Evolutionary conservation across 176 grass and related monocot species (phyloP).

Genomic region (Triticum aestivum): IWGSC_CS_RefSeq_v2.1 NC_057800.1:607439313-607439812

Average conservation of each 20-base stretch:
- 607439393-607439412: conserved; percentile 10
- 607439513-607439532: conserved; percentile 6
- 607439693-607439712: neutral
- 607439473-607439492: conserved; percentile 25
- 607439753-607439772: too few relatives aligned
- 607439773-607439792: too few relatives aligned
- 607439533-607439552: neutral
- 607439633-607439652: neutral
- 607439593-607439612: neutral
- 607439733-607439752: too few relatives aligned
- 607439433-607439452: neutral
- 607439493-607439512: conserved; percentile 21
- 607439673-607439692: neutral
- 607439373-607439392: conserved; percentile 11
- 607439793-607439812: neutral
- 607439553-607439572: neutral
- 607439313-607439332: conserved; percentile 2
- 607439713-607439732: neutral
- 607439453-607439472: conserved; percentile 8
- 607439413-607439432: conserved; percentile 24
- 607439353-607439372: conserved; percentile 9
- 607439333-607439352: conserved; percentile 2
- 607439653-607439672: neutral
- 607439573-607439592: neutral
- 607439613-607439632: neutral